Percentiles rank a stretch among this genome's conserved stretches.
Conservation (phyloP, 371 early-diverging fungal species). For the Astathelohania contejeani region DNA sequence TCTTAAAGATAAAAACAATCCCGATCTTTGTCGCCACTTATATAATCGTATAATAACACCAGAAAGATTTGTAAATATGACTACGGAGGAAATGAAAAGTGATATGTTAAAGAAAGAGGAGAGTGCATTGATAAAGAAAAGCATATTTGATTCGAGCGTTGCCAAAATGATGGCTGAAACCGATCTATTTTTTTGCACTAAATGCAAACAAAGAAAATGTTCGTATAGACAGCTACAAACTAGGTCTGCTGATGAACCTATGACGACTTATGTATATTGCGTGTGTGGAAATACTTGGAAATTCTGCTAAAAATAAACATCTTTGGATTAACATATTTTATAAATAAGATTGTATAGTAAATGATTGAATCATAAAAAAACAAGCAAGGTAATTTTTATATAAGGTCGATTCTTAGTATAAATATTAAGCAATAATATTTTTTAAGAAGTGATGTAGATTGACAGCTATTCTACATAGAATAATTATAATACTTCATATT, state of each 20-base stretch:
- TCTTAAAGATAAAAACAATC: constrained; percentile 48
- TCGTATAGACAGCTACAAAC: constrained; percentile 53
- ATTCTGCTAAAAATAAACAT: constrained; percentile 47
- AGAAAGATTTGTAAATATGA: constrained; percentile 46
- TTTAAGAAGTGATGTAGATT: too few relatives aligned
- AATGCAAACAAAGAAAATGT: constrained; percentile 52
- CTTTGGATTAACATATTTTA: too few relatives aligned
- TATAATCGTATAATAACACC: constrained; percentile 42
- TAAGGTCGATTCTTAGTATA: too few relatives aligned
- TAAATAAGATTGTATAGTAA: too few relatives aligned
- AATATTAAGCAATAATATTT: too few relatives aligned
- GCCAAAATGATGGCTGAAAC: constrained; percentile 51
- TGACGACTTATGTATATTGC: constrained; percentile 53
- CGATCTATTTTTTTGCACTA: constrained; percentile 50
- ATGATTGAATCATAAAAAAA: too few relatives aligned
- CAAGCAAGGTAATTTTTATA: too few relatives aligned
- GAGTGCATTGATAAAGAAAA: constrained; percentile 31
- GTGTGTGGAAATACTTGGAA: constrained; percentile 52
- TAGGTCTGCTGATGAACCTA: constrained; percentile 54
- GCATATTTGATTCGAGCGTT: constrained; percentile 42
- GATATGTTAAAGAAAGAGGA: constrained; percentile 41
- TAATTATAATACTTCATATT: too few relatives aligned
- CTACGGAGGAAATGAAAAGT: constrained; percentile 50
- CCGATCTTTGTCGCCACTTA: constrained; percentile 34
- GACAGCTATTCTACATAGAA: too few relatives aligned